Base-by-base conservation (phyloP, 1,284 basidiomycete genomes). In the Pisolithus thermaeus region DNA sequence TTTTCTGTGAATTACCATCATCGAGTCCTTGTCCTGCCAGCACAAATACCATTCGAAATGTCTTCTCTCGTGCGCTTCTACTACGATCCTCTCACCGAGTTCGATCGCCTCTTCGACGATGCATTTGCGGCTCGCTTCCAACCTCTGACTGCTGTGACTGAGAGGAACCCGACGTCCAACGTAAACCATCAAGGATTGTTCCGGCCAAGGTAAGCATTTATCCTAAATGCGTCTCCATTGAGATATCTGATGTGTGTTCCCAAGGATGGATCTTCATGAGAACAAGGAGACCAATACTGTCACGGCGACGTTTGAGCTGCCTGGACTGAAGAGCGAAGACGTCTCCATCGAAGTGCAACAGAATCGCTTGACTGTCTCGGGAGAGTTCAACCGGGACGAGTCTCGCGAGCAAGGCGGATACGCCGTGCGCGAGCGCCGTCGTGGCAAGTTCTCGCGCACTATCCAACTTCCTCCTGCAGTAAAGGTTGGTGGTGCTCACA, bases 81-180 rank as follows among this genome's bases (percentile, higher is more conserved):
- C 62, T 74, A 75, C 64, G 74, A 79, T 47, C 76, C 78, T 25
- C 71, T 76, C 69, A 72, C 71, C 59, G 73, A 76, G 54, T 72
- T 79, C 43, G 75, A 78, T 36, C 73, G 73, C 55, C 65, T 79
- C 59, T 69, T 80, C 49, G 75, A 79, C 56, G 72, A 79, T 32
- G 68, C 72, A 3, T 66, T 77, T 52, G 62, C 59, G 20, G 53
- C 71, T 49, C 64, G 60, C 55, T 54, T 61, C 57, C 65, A 56
- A 32, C 52, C 61, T 20, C 25, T 23, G 46, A n/a, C 20, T 9
- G 9, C 16, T 7, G 12, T 49, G 36, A 38, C 49, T 3, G 58
- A 66, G 16, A 35, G 18, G 1, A 30, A 44, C 1, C 55, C 58
- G 47, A 5, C 9, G 27, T 23, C 18, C 39, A 30, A 6, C 27